A percentile compares a stretch with the other conserved stretches of the same genome.
These are phyloP conservation scores for Aspergillus fructus DNA, from an alignment of 2,329 filamentous ascomycete genomes.

Conservation along the genomic window DNA sequence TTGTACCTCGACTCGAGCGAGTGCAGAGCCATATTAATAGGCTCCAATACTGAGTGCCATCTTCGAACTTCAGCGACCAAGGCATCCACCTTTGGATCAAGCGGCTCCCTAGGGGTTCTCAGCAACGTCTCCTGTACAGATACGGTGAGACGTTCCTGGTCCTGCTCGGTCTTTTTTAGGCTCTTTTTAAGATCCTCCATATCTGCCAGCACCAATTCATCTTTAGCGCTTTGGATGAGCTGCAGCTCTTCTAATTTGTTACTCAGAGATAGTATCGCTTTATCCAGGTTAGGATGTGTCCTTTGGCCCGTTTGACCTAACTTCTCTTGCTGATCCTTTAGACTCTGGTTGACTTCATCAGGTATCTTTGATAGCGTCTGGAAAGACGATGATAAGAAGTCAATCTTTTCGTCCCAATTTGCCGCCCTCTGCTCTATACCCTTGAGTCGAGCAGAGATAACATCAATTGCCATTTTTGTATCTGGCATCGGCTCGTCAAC, in stretches of 20 bases:
- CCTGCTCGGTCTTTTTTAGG: neutral
- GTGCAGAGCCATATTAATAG: constrained; percentile 25
- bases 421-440: neutral
- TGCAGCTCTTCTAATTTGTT: constrained; percentile 16
- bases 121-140: neutral
- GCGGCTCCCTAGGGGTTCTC: neutral
- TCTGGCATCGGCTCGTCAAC: neutral
- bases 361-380: constrained; percentile 3
- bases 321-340: constrained; percentile 9
- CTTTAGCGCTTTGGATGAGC: constrained; percentile 15
- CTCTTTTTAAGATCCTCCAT: constrained; percentile 19
- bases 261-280: constrained; percentile 1
- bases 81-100: constrained; percentile 1
- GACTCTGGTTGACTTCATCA: neutral
- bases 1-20: constrained; percentile 51
- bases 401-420: neutral
- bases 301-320: neutral
- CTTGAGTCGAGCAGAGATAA: neutral
- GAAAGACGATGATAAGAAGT: constrained; percentile 4
- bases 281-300: neutral
- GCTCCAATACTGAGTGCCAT: neutral
- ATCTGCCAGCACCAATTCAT: constrained; percentile 20
- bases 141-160: neutral
- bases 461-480: neutral
- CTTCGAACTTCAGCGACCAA: neutral